A percentile compares a stretch with the other conserved stretches of the same genome.
Evolutionary conservation across 2,329 filamentous ascomycete genomes (phyloP).

Genomic region (Aureobasidium mangrovei): DNA sequence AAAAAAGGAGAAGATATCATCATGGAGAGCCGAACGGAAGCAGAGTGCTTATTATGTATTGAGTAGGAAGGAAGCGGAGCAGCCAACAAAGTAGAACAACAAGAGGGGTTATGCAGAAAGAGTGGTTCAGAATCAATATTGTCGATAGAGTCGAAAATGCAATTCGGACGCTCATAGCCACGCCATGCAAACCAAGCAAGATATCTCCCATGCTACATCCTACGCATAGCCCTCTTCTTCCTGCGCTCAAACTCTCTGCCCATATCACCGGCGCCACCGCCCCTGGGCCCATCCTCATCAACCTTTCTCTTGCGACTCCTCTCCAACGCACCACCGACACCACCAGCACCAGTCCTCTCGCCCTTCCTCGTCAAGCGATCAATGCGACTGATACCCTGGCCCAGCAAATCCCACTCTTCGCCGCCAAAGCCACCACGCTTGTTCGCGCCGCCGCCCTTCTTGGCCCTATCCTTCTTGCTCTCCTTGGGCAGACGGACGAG

Average conservation of each 20-base stretch:
- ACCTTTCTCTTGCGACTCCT: slow-evolving; percentile 78
- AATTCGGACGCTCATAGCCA: too few relatives aligned
- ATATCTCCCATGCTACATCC: neutral
- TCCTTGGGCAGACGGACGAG: slow-evolving; percentile 78
- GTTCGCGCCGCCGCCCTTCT: slow-evolving; percentile 38
- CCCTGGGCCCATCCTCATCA: slow-evolving; percentile 60
- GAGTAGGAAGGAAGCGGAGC: too few relatives aligned
- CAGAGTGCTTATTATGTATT: too few relatives aligned
- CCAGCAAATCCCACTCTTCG: slow-evolving; percentile 84
- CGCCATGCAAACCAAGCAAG: too few relatives aligned
- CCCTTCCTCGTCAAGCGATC: slow-evolving; percentile 64
- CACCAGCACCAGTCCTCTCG: slow-evolving; percentile 36
- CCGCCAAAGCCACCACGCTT: slow-evolving; percentile 61
- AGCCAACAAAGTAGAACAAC: too few relatives aligned
- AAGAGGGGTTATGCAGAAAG: too few relatives aligned
- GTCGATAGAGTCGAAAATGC: too few relatives aligned
- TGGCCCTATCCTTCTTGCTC: slow-evolving; percentile 73
- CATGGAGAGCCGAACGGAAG: too few relatives aligned
- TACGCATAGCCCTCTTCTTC: slow-evolving; percentile 16
- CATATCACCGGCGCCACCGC: slow-evolving; percentile 39
- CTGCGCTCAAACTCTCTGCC: slow-evolving; percentile 17
- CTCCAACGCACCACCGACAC: slow-evolving; percentile 55
- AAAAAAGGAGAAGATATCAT: too few relatives aligned
- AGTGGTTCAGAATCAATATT: too few relatives aligned
- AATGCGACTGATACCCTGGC: slow-evolving; percentile 79